Evolutionary conservation across 2,329 filamentous ascomycete species (phyloP).

Genomic region (Colletotrichum liriopes): DNA sequence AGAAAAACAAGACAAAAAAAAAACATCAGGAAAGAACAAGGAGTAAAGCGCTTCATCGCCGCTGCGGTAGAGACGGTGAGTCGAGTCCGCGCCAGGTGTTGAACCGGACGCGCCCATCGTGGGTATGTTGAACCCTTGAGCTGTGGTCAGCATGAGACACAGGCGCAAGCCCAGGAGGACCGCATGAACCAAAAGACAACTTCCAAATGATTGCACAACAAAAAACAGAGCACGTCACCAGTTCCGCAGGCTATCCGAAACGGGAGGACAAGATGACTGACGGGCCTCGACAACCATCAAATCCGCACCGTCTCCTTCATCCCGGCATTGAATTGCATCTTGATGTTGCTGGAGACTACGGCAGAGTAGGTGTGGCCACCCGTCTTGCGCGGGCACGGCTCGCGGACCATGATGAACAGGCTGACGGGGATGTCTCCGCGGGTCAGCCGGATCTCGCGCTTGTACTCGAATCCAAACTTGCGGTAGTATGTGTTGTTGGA

Average conservation of each 20-base stretch:
- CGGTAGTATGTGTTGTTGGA: slow-evolving; percentile 81
- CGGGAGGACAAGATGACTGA: slow-evolving; percentile 4
- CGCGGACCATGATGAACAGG: slow-evolving; percentile 87
- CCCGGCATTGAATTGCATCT: slow-evolving; percentile 49
- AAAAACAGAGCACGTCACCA: slow-evolving; percentile 11
- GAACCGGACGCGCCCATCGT: slow-evolving; percentile 28
- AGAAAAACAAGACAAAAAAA: neutral
- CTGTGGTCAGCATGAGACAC: slow-evolving; percentile 38
- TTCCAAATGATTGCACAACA: neutral
- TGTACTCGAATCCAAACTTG: slow-evolving; percentile 80
- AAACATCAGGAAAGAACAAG: neutral
- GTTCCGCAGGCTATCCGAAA: neutral
- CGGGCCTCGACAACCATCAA: slow-evolving; percentile 17
- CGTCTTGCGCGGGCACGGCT: slow-evolving; percentile 66
- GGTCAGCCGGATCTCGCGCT: slow-evolving; percentile 74
- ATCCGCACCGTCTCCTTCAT: slow-evolving; percentile 45
- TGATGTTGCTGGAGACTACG: slow-evolving; percentile 53
- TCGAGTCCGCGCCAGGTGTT: slow-evolving; percentile 23
- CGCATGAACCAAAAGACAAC: slow-evolving; percentile 6
- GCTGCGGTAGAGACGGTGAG: slow-evolving; percentile 20
- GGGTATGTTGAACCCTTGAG: slow-evolving; percentile 28
- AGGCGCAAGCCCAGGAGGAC: slow-evolving; percentile 18
- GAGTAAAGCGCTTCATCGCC: neutral
- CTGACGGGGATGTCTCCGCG: slow-evolving; percentile 72
- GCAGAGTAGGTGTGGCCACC: slow-evolving; percentile 46